Conservation (phyloP, 2,329 filamentous ascomycete genomes). For the Coniochaeta sp. region DNA sequence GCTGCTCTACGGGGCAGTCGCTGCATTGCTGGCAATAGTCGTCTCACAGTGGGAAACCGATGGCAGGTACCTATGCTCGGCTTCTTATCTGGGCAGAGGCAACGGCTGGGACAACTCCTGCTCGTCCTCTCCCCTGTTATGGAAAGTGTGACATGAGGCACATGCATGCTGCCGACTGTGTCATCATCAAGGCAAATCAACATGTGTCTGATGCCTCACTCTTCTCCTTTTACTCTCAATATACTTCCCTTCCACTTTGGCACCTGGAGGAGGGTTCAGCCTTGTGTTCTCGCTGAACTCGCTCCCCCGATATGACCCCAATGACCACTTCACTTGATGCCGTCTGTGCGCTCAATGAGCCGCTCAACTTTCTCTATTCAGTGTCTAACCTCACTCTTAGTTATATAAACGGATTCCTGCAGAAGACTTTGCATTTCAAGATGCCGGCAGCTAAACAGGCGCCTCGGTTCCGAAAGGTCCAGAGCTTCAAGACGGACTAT, state of each 20-base stretch:
- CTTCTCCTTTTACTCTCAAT: background rate
- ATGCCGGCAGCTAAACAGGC: constrained; percentile 48
- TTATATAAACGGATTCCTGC: constrained; percentile 10
- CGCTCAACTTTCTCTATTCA: background rate
- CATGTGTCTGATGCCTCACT: background rate
- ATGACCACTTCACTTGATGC: background rate
- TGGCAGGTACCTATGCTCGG: background rate
- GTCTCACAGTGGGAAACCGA: background rate
- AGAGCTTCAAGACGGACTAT: constrained; percentile 85
- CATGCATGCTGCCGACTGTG: background rate
- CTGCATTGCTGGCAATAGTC: background rate
- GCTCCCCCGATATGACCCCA: background rate
- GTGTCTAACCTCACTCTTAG: constrained; percentile 14
- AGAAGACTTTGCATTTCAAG: constrained; percentile 20
- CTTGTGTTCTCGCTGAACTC: background rate
- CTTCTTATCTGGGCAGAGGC: background rate
- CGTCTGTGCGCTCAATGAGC: background rate
- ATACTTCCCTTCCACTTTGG: background rate
- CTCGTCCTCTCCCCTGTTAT: background rate
- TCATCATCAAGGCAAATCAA: background rate
- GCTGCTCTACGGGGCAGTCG: background rate
- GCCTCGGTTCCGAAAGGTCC: constrained; percentile 71
- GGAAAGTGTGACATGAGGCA: background rate
- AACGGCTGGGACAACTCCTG: background rate
- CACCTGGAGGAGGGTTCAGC: background rate